phyloP scores from a whole-genome alignment of 2,329 filamentous ascomycete genomes.

The Epichloe gansuensis region DNA sequence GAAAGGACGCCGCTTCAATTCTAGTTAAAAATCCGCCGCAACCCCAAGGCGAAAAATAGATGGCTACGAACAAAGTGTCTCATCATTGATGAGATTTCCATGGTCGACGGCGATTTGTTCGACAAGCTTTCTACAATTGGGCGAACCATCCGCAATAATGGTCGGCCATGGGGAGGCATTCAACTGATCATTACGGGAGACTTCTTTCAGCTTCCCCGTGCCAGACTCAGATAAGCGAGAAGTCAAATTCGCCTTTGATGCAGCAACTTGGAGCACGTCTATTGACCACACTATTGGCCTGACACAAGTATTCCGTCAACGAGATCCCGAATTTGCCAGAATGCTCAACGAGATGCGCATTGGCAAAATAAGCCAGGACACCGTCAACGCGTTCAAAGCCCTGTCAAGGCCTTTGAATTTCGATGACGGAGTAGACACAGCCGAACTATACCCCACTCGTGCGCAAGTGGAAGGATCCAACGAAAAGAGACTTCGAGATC shows the following conservation, averaged over 20 bases:
- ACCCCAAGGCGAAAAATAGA: slow-evolving; percentile 74
- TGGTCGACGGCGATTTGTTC: slow-evolving; percentile 95
- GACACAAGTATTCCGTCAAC: slow-evolving; percentile 93
- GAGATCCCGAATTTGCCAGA: slow-evolving; percentile 72
- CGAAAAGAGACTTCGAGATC: slow-evolving; percentile 53
- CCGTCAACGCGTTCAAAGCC: slow-evolving; percentile 62
- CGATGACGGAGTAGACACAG: slow-evolving; percentile 56
- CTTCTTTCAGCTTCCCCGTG: slow-evolving; percentile 94
- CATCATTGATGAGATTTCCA: slow-evolving; percentile 90
- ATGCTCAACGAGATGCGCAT: slow-evolving; percentile 99
- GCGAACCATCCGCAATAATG: slow-evolving; percentile 76
- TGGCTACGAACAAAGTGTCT: slow-evolving; percentile 85
- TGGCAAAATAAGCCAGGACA: slow-evolving; percentile 65
- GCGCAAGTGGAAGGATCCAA: slow-evolving; percentile 85
- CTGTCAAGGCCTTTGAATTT: slow-evolving; percentile 61
- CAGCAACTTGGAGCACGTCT: slow-evolving; percentile 78
- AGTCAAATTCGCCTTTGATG: slow-evolving; percentile 87
- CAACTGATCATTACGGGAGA: slow-evolving; percentile 93
- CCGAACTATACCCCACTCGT: slow-evolving; percentile 87
- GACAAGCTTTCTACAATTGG: slow-evolving; percentile 91
- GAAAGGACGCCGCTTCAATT: slow-evolving; percentile 71
- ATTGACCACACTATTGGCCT: slow-evolving; percentile 94
- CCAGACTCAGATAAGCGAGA: slow-evolving; percentile 59
- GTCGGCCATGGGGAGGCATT: slow-evolving; percentile 86
- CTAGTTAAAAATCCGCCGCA: slow-evolving; percentile 82